Conservation (phyloP, 805 yeast genomes). For the Yamadazyma laniorum region DNA sequence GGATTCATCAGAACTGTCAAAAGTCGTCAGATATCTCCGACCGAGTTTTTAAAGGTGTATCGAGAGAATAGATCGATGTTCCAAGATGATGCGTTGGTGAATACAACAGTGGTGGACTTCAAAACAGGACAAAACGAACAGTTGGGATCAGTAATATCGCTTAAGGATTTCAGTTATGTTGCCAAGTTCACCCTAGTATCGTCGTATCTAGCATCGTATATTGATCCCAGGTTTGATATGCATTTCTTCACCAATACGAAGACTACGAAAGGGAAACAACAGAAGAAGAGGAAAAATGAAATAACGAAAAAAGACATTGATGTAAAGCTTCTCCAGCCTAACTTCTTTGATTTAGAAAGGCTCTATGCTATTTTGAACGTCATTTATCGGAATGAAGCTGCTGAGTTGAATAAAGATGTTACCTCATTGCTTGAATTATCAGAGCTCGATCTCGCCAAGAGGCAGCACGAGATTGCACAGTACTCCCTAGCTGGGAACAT, state of each 20-base stretch:
- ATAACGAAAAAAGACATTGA: conserved; percentile 48
- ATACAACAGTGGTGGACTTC: conserved; percentile 28
- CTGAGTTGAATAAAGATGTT: conserved; percentile 21
- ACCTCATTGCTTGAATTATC: conserved; percentile 9
- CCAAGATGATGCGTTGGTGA: conserved; percentile 30
- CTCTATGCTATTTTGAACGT: conserved; percentile 76
- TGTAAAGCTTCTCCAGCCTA: conserved; percentile 65
- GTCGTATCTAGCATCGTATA: conserved; percentile 78
- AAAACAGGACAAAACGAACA: conserved; percentile 22
- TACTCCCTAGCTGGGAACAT: conserved; percentile 42
- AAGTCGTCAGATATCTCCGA: conserved; percentile 18
- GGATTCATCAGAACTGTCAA: conserved; percentile 27
- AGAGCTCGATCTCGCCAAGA: conserved; percentile 31
- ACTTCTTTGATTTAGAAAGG: conserved; percentile 74
- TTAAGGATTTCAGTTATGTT: conserved; percentile 52
- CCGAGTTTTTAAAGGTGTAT: conserved; percentile 36
- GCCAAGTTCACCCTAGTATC: conserved; percentile 77
- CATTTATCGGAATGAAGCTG: conserved; percentile 48
- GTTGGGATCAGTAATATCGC: conserved; percentile 17
- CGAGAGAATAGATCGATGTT: conserved; percentile 29
- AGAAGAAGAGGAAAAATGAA: conserved; percentile 34
- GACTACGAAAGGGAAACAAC: conserved; percentile 25
- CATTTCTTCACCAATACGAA: conserved; percentile 63
- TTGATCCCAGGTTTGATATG: conserved; percentile 67
- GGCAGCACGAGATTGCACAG: conserved; percentile 32